Evolutionary conservation across 2,329 filamentous ascomycete genomes (phyloP).

Genomic region (Xylaria digitata): DNA sequence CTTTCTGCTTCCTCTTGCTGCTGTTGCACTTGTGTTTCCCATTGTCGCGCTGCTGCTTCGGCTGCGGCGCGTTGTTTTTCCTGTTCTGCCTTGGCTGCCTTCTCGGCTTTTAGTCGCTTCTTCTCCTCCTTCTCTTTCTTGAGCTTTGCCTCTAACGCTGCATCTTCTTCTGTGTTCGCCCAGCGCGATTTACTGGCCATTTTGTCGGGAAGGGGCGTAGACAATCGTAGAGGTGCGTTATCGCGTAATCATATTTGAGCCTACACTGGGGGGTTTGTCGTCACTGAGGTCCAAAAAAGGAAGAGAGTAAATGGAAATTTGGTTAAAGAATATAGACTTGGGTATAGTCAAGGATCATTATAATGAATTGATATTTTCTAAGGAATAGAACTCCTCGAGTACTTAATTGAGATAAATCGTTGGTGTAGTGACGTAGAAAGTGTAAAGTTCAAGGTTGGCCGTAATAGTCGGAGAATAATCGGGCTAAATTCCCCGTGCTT

Average conservation of each 20-base stretch:
- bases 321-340: background rate
- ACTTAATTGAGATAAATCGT: background rate
- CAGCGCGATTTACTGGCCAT: slow-evolving; percentile 84
- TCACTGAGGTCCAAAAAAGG: background rate
- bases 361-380: background rate
- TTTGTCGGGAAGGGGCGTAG: slow-evolving; percentile 24
- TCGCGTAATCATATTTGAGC: slow-evolving; percentile 14
- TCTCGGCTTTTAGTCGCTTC: slow-evolving; percentile 84
- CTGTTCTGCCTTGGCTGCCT: slow-evolving; percentile 76
- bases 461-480: slow-evolving; percentile 42
- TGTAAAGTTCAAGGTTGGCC: slow-evolving; percentile 25
- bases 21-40: slow-evolving; percentile 40
- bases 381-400: background rate
- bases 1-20: slow-evolving; percentile 45
- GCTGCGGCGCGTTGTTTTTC: slow-evolving; percentile 48
- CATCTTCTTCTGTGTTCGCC: slow-evolving; percentile 86
- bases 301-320: background rate
- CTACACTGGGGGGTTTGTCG: background rate
- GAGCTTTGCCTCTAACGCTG: slow-evolving; percentile 75
- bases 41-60: slow-evolving; percentile 50
- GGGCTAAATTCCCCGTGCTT: slow-evolving; percentile 35
- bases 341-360: background rate
- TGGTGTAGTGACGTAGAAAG: slow-evolving; percentile 19
- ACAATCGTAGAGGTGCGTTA: slow-evolving; percentile 20
- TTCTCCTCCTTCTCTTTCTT: slow-evolving; percentile 91